Evolutionary conservation across 768 basidiomycete genomes (phyloP).

Genomic region (Russula foetens): DNA sequence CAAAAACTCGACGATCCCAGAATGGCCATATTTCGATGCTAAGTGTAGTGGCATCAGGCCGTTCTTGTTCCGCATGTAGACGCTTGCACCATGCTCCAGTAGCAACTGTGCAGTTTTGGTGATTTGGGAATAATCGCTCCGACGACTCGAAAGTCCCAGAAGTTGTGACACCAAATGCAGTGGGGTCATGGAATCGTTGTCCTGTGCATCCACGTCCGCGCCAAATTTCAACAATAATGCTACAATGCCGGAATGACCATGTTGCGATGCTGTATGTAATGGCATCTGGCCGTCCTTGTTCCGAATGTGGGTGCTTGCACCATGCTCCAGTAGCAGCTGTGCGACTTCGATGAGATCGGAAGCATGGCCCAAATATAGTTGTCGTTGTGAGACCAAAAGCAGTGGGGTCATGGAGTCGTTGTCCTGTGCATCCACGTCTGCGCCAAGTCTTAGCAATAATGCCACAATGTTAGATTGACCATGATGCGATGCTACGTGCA

Average conservation of each 20-base stretch:
- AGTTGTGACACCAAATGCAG: neutral
- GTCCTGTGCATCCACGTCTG: neutral
- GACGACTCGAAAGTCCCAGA: too few species aligned
- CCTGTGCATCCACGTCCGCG: neutral
- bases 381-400: too few species aligned
- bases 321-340: too few species aligned
- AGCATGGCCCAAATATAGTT: too few species aligned
- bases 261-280: neutral
- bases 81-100: neutral
- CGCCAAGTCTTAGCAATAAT: neutral
- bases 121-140: too few species aligned
- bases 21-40: too few species aligned
- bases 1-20: neutral
- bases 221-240: neutral
- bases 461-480: neutral
- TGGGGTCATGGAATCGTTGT: too few species aligned
- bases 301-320: too few species aligned
- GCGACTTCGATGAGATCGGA: too few species aligned
- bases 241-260: neutral
- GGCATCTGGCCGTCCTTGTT: neutral
- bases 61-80: neutral
- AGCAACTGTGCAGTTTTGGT: neutral
- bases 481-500: neutral
- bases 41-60: conserved; percentile 15
- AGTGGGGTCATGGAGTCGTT: neutral